Evolutionary conservation across 495 filamentous ascomycete species (phyloP).

Genomic region (Neurospora sp.): DNA sequence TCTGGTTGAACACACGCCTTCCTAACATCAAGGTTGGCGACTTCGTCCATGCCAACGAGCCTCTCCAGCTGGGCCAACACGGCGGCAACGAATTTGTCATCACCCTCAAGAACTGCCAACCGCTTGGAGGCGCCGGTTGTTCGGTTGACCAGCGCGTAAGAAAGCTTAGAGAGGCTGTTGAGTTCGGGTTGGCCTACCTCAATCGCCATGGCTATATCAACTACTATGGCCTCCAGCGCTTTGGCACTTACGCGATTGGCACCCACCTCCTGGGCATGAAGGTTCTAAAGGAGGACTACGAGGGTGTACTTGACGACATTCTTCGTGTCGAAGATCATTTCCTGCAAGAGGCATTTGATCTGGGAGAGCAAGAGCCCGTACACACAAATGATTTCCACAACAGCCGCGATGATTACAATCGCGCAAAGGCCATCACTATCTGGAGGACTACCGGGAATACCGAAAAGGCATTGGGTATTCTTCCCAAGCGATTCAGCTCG

Average conservation of each 20-base stretch:
- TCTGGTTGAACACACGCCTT: constrained; percentile 50
- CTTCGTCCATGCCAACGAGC: constrained; percentile 60
- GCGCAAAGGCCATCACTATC: constrained; percentile 62
- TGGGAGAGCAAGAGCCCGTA: neutral
- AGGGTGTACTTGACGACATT: constrained; percentile 66
- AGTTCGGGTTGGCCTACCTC: constrained; percentile 44
- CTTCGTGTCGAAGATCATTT: constrained; percentile 42
- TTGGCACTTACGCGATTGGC: constrained; percentile 71
- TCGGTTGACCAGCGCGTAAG: constrained; percentile 28
- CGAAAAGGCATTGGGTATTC: constrained; percentile 46
- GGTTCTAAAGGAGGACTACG: constrained; percentile 70
- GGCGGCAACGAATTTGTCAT: constrained; percentile 86
- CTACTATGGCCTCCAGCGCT: constrained; percentile 92
- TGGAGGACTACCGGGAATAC: constrained; percentile 53
- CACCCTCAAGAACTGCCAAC: constrained; percentile 72
- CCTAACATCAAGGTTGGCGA: constrained; percentile 60
- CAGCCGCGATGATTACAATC: constrained; percentile 57
- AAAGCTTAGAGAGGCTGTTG: constrained; percentile 25
- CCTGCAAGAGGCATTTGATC: constrained; percentile 15
- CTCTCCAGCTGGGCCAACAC: constrained; percentile 73
- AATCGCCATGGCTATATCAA: constrained; percentile 75
- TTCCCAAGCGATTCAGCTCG: constrained; percentile 77
- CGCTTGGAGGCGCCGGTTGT: constrained; percentile 39
- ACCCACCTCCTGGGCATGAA: constrained; percentile 76
- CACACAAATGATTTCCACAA: constrained; percentile 2